These are phyloP conservation scores for Fraxinus pennsylvanica DNA, from an alignment of 257 asterid species.

Conservation along the genomic window DNA sequence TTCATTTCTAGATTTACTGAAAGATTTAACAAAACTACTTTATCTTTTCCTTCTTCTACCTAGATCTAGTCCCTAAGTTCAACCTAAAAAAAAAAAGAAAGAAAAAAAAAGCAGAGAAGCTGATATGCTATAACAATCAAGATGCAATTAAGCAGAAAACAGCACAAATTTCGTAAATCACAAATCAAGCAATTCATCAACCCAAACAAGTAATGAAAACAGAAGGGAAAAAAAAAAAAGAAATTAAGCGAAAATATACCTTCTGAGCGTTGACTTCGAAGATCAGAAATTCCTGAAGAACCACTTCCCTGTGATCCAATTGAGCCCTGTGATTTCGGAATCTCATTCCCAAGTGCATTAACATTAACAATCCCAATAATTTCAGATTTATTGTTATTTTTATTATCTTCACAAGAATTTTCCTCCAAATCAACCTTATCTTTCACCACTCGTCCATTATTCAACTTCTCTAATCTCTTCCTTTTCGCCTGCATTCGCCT, in stretches of 20 bases:
- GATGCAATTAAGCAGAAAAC: neutral
- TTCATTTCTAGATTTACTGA: too few relatives aligned
- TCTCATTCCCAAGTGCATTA: constrained; percentile 28
- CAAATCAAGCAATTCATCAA: neutral
- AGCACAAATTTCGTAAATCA: neutral
- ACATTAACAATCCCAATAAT: constrained; percentile 13
- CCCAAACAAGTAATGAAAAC: neutral
- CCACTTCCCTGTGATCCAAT: constrained; percentile 54
- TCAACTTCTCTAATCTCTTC: constrained; percentile 65
- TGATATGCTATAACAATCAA: neutral
- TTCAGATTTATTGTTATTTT: constrained; percentile 21
- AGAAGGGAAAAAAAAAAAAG: neutral
- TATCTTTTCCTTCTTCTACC: too few relatives aligned
- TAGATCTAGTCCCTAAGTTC: too few relatives aligned
- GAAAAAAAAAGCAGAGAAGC: too few relatives aligned
- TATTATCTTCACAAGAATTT: constrained; percentile 20
- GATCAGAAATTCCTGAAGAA: constrained; percentile 60
- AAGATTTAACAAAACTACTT: too few relatives aligned
- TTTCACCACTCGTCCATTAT: constrained; percentile 41
- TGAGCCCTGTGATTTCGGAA: constrained; percentile 44
- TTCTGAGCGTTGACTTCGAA: constrained; percentile 39
- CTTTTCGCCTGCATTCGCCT: constrained; percentile 73
- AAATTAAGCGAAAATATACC: constrained; percentile 37
- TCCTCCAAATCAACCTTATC: constrained; percentile 31
- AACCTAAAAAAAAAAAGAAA: too few relatives aligned